Evolutionary conservation across 1,139 yeast species (phyloP), one percentile per base, ranked within the genome.

Genomic region (Diutina rugosa): DNA sequence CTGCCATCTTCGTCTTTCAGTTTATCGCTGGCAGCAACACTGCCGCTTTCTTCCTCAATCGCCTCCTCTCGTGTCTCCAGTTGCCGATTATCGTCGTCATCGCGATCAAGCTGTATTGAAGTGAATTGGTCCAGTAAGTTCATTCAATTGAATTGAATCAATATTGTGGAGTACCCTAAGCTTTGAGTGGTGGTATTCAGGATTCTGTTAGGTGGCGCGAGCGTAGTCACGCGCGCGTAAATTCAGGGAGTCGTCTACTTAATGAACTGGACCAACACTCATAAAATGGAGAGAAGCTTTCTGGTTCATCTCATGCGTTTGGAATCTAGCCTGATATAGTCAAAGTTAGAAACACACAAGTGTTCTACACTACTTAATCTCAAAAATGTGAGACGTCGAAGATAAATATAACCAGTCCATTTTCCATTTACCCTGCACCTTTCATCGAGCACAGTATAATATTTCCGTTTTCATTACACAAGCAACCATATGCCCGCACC

Each of bases 401-500:
- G 26, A 21, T 21, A 35, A 16, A n/a, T 44, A n/a, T 8, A n/a
- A 44, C 18, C 46, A 44, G 16, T 10, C 26, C 46, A 8, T 18
- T 18, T 16, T n/a, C 46, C 46, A 9, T 44, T 9, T 18, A 16
- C 46, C 26, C 21, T n/a, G 18, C 16, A 44, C 26, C 6, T 44
- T n/a, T n/a, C n/a, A 6, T 7, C 8, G 8, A 9, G 26, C 8
- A 16, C 26, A n/a, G 26, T 44, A n/a, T 10, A 16, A 7, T n/a
- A 44, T 10, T 35, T 35, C 41, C 41, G 41, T 35, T 35, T 7
- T 10, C 12, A n/a, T 58, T 68, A 81, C 56, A 82, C 62, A 56
- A 88, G 70, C 67, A 90, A 76, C 97, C 97, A 91, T 46, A 82
- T 77, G 47, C 85, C 84, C 49, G 86, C 72, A 6, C 82, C 88